Evolutionary conservation across 164 flowering plant species (phyloP).

Genomic region (Chloranthus sessilifolius): DNA sequence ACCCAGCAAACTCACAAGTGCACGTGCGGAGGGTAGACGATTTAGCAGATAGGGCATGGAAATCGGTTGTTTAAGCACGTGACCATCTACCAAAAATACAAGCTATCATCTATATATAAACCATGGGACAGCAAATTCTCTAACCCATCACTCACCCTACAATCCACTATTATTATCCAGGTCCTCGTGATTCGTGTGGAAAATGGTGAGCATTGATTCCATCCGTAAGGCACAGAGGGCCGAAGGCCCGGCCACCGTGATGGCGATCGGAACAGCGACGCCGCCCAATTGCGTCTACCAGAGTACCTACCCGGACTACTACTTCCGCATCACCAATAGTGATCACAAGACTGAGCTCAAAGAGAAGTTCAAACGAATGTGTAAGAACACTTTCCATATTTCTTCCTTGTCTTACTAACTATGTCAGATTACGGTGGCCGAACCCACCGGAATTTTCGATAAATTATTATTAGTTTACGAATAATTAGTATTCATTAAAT

Average conservation of each 20-base stretch:
- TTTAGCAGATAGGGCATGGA: neutral
- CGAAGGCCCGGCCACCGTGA: conserved; percentile 38
- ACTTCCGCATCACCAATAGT: conserved; percentile 43
- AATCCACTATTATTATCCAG: too few relatives aligned
- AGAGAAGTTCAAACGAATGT: conserved; percentile 51
- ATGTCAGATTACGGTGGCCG: neutral
- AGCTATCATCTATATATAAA: too few relatives aligned
- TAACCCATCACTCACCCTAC: neutral
- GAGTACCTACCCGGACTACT: conserved; percentile 40
- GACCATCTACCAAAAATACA: conserved; percentile 10
- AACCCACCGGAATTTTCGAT: too few relatives aligned
- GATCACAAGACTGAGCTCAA: conserved; percentile 44
- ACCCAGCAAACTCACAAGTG: neutral
- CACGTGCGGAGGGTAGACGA: neutral
- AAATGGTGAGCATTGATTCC: conserved; percentile 29
- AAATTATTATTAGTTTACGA: too few relatives aligned
- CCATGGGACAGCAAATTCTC: neutral
- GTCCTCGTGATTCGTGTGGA: too few relatives aligned
- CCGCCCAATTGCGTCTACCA: conserved; percentile 40
- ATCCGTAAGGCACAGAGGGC: conserved; percentile 38
- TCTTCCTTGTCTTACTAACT: neutral
- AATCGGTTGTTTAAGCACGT: conserved; percentile 9
- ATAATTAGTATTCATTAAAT: too few relatives aligned
- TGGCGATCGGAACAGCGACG: conserved; percentile 44
- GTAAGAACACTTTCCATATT: conserved; percentile 34